phyloP scores from a whole-genome alignment of 2,329 filamentous ascomycete species.

The Phaeosphaeriaceae sp. region DNA sequence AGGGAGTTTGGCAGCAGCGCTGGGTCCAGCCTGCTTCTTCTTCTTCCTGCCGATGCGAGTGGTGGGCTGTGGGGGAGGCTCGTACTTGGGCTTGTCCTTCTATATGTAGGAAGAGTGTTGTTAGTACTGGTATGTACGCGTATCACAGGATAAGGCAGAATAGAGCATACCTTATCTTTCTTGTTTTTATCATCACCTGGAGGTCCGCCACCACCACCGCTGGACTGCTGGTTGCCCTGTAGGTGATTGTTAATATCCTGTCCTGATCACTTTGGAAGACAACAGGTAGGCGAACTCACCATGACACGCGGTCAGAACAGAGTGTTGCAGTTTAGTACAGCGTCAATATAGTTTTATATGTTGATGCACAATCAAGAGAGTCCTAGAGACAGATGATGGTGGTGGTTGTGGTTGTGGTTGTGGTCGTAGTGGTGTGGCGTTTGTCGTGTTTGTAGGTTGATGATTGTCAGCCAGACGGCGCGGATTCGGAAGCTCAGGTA shows the following conservation, averaged over 20 bases:
- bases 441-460: slow-evolving; percentile 41
- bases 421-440: slow-evolving; percentile 26
- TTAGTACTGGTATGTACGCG: not conserved
- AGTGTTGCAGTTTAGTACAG: not conserved
- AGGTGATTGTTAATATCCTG: slow-evolving; percentile 45
- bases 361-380: not conserved
- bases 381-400: slow-evolving; percentile 1
- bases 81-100: slow-evolving; percentile 99
- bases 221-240: slow-evolving; percentile 85
- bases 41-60: slow-evolving; percentile 98
- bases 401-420: slow-evolving; percentile 21
- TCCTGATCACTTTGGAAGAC: slow-evolving; percentile 15
- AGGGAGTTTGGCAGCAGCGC: slow-evolving; percentile 93
- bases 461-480: slow-evolving; percentile 25
- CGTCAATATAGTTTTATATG: not conserved
- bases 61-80: slow-evolving; percentile 94
- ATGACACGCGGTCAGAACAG: slow-evolving; percentile 36
- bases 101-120: slow-evolving; percentile 49
- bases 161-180: slow-evolving; percentile 69
- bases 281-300: slow-evolving; percentile 39
- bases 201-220: slow-evolving; percentile 74
- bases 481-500: slow-evolving; percentile 3
- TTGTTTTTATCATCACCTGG: slow-evolving; percentile 84
- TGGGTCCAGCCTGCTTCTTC: slow-evolving; percentile 92
- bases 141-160: not conserved